Evolutionary conservation across 306 rosid genomes (phyloP), one percentile per base, ranked within the genome.

Genomic region (Prunus fruticosa): DNA sequence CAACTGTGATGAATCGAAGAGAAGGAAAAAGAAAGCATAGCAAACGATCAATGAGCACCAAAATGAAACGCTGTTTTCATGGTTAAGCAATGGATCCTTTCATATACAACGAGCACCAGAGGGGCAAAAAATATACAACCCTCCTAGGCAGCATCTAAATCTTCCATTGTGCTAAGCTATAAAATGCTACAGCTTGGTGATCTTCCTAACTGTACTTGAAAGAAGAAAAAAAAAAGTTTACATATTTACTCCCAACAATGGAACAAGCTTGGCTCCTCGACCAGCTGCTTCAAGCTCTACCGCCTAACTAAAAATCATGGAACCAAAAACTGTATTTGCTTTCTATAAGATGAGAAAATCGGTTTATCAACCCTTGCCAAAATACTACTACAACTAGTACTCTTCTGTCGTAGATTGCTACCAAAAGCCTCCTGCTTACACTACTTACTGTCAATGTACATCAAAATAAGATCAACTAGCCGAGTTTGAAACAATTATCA

Each of bases 401-500:
- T 15, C 6, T 25, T 41, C 77, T 51, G 84, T 82, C 65, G 79
- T 53, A 47, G 28, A 46, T 82, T 32, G 65, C 65, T 75, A 34
- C 52, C 76, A 64, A 58, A 71, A 54, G 65, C 60, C 70, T 60
- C 76, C 84, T 71, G 69, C 77, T 63, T 82, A 38, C 15, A 27
- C 57, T 20, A 72, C 73, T 38, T 20, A 72, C 73, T 38, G 79
- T 79, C 80, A 25, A 38, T 38, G 73, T 45, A 65, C 56, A 80
- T 51, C 76, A 70, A 68, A 41, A 83, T 53, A 64, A 47, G 41
- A 47, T 82, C 76, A 82, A 80, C 89, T 83, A 76, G 85, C 90
- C 87, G 77, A 82, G 79, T 87, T 87, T 67, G 90, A 85, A 62
- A 81, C 69, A 82, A 82, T 81, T 43, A 80, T 74, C 75, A 76